These are phyloP conservation scores for Zasmidium angulare DNA, from an alignment of 2,329 filamentous ascomycete species.

Conservation along the genomic window DNA sequence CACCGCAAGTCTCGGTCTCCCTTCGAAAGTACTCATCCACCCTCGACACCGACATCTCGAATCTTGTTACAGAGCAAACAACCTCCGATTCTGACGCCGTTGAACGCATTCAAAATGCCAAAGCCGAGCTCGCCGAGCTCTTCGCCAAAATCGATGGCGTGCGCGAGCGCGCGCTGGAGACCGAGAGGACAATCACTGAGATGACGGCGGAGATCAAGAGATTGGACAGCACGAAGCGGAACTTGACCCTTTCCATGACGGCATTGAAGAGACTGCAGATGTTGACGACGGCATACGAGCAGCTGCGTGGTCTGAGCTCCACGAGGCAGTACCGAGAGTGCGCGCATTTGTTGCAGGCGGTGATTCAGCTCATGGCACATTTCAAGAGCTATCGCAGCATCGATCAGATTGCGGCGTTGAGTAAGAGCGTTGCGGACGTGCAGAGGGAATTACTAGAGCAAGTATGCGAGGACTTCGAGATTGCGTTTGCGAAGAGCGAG, in stretches of 20 bases:
- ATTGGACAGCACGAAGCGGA: slow-evolving; percentile 92
- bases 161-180: slow-evolving; percentile 82
- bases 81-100: slow-evolving; percentile 85
- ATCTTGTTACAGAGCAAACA: slow-evolving; percentile 72
- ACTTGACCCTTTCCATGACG: slow-evolving; percentile 96
- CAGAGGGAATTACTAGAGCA: slow-evolving; percentile 92
- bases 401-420: slow-evolving; percentile 92
- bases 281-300: slow-evolving; percentile 98
- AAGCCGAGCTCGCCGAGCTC: slow-evolving; percentile 82
- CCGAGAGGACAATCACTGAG: slow-evolving; percentile 91
- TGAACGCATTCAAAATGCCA: slow-evolving; percentile 85
- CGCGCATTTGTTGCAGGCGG: slow-evolving; percentile 87
- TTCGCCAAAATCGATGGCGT: slow-evolving; percentile 96
- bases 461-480: slow-evolving; percentile 98
- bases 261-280: slow-evolving; percentile 96
- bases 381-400: slow-evolving; percentile 98
- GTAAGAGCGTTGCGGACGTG: slow-evolving; percentile 87
- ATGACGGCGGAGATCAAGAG: slow-evolving; percentile 99
- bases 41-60: slow-evolving; percentile 73
- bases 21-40: slow-evolving; percentile 77
- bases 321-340: slow-evolving; percentile 92
- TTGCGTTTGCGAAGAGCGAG: slow-evolving; percentile 88
- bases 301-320: slow-evolving; percentile 78
- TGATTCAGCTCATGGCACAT: slow-evolving; percentile 95
- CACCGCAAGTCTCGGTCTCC: slow-evolving; percentile 70